Conservation (phyloP, 2,329 filamentous ascomycete genomes). For the Fonsecaea nubica region DNA sequence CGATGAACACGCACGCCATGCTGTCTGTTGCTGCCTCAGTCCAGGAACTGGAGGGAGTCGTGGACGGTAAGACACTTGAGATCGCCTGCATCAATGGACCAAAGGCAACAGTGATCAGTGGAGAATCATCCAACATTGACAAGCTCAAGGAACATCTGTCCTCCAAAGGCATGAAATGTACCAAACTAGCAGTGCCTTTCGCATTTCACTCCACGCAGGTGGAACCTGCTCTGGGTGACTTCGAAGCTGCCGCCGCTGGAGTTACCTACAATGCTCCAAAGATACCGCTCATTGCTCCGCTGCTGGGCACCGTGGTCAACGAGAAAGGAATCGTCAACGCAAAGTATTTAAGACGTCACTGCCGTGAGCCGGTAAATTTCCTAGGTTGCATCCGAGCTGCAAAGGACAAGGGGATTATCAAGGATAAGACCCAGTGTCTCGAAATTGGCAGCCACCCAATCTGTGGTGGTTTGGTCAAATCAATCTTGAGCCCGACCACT, state of each 20-base stretch:
- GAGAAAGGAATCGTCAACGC: slow-evolving; percentile 64
- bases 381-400: slow-evolving; percentile 57
- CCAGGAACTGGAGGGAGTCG: neutral
- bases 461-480: slow-evolving; percentile 71
- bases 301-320: slow-evolving; percentile 66
- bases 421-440: slow-evolving; percentile 70
- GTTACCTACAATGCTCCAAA: slow-evolving; percentile 65
- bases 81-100: slow-evolving; percentile 79
- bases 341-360: slow-evolving; percentile 68
- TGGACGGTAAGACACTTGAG: slow-evolving; percentile 45
- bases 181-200: slow-evolving; percentile 69
- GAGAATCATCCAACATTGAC: slow-evolving; percentile 65
- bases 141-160: slow-evolving; percentile 58
- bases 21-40: slow-evolving; percentile 57
- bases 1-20: slow-evolving; percentile 70
- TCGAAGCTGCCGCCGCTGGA: slow-evolving; percentile 60
- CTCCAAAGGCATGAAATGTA: slow-evolving; percentile 64
- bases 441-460: slow-evolving; percentile 78
- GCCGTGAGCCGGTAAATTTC: slow-evolving; percentile 74
- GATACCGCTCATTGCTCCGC: slow-evolving; percentile 71
- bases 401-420: slow-evolving; percentile 64
- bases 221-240: slow-evolving; percentile 67
- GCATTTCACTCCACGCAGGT: slow-evolving; percentile 72
- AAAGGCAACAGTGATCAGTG: slow-evolving; percentile 74
- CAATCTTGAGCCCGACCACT: slow-evolving; percentile 63